Base-by-base conservation (phyloP, 345 rosid genomes). In the Melastoma malabathricum region DNA sequence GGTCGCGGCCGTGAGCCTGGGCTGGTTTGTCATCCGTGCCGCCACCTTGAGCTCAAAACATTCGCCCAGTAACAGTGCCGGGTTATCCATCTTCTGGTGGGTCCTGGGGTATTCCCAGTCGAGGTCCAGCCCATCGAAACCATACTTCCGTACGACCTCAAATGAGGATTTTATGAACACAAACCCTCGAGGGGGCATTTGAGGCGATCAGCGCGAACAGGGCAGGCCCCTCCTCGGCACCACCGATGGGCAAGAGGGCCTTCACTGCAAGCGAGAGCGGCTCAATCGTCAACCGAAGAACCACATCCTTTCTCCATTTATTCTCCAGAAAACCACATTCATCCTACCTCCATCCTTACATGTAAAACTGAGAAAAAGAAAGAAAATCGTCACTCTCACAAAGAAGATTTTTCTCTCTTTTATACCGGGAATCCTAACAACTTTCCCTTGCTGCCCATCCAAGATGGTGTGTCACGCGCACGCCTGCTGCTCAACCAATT, bases 21-120 rank as follows among this genome's bases (percentile, higher is more conserved):
- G 31, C 18, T 52, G 67, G 58, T 6, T 2, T 8, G 74, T 71
- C 16, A 58, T 43, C 58, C 22, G 48, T 22, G 89, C 75, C 49
- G 78, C 84, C 0, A 39, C 6, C n/a, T 49, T 34, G 34, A 81
- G 67, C 2, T 60, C 70, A 6, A 3, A 31, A 2, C 80, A 81
- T 43, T 73, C 76, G 5, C 17, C 3, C 3, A 81, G 54, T 20
- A 78, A 13, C 3, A 13, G 20, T 68, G 56, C 70, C 44, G 73
- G 61, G 47, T 67, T 17, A 4, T 54, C 22, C 84, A 75, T 75
- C 29, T 78, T 75, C 51, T 50, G 50, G 3, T 52, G 65, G 63
- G 1, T 61, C 38, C 48, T 1, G 3, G 88, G 84, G 47, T 46
- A 78, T 43, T 81, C 88, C 88, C 84, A 81, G 38, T 75, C 84